Percentiles rank a stretch among this genome's conserved stretches.
phyloP scores from a whole-genome alignment of 768 basidiomycete species.

The Lactarius quietus region DNA sequence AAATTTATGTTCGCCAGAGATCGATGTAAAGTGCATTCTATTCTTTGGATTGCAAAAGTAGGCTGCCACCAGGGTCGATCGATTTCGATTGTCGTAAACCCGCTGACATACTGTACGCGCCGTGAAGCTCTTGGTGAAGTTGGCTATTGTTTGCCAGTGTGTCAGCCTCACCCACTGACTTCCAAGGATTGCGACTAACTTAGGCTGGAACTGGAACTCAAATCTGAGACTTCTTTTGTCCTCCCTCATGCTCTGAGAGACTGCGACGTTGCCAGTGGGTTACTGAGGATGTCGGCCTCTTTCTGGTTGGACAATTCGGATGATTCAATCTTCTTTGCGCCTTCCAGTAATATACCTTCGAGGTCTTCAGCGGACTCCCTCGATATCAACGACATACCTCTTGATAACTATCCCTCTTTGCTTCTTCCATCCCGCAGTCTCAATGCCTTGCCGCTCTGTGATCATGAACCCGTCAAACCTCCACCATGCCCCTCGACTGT shows the following conservation, averaged over 20 bases:
- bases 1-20: not conserved
- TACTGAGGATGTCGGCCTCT: slow-evolving; percentile 24
- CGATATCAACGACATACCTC: slow-evolving; percentile 17
- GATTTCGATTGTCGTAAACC: no score
- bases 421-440: slow-evolving; percentile 21
- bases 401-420: slow-evolving; percentile 23
- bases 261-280: not conserved
- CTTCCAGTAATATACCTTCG: slow-evolving; percentile 18
- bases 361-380: slow-evolving; percentile 20
- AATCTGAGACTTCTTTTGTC: not conserved
- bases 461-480: slow-evolving; percentile 5
- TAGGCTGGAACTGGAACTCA: not conserved
- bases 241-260: slow-evolving; percentile 17
- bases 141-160: not conserved
- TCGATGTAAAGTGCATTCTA: not conserved
- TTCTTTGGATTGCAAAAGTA: no score
- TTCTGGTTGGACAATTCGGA: slow-evolving; percentile 25
- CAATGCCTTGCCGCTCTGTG: slow-evolving; percentile 16
- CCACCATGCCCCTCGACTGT: slow-evolving; percentile 15
- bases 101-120: not conserved
- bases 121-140: not conserved
- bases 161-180: slow-evolving; percentile 8
- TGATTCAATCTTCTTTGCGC: slow-evolving; percentile 24
- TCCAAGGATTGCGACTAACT: not conserved
- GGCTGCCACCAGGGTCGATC: no score